A percentile compares a stretch with the other conserved stretches of the same genome.
Evolutionary conservation across 2,329 filamentous ascomycete species (phyloP).

Genomic region (Orbilia ellipsospora): DNA sequence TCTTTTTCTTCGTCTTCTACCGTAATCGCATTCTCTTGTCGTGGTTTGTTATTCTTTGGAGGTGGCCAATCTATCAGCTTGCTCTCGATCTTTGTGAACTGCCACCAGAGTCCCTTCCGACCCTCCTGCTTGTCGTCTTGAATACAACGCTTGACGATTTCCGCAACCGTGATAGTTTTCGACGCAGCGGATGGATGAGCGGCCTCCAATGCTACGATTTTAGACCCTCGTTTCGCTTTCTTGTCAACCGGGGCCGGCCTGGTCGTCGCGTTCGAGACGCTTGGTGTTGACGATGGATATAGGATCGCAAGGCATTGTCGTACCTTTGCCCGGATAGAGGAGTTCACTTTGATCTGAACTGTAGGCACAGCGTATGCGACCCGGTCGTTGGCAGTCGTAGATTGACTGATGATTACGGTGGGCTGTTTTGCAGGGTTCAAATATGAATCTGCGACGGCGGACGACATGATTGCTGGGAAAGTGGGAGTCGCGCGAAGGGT

Average conservation of each 20-base stretch:
- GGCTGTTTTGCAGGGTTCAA: slow-evolving; percentile 5
- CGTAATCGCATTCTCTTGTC: no score
- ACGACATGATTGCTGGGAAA: not conserved
- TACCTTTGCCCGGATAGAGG: slow-evolving; percentile 33
- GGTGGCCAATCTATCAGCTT: slow-evolving; percentile 38
- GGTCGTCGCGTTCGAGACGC: not conserved
- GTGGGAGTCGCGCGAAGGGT: not conserved
- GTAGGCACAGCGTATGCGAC: slow-evolving; percentile 31
- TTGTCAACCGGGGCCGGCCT: not conserved
- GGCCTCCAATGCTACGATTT: slow-evolving; percentile 35
- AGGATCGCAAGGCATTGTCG: slow-evolving; percentile 42
- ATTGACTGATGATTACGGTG: not conserved
- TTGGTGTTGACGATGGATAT: not conserved
- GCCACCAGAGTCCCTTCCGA: slow-evolving; percentile 28
- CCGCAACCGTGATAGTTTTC: slow-evolving; percentile 43
- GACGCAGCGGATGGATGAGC: slow-evolving; percentile 40
- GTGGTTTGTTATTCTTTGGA: no score
- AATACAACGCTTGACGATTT: slow-evolving; percentile 46
- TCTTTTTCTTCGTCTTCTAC: slow-evolving; percentile 4
- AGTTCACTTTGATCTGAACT: slow-evolving; percentile 21
- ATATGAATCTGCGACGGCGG: not conserved
- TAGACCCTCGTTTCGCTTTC: slow-evolving; percentile 18
- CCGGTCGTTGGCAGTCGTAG: slow-evolving; percentile 1
- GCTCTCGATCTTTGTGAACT: slow-evolving; percentile 47
- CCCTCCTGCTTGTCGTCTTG: slow-evolving; percentile 7